These are phyloP conservation scores for Cephaloascus albidus DNA, from an alignment of 805 yeast genomes.

Conservation along the genomic window DNA sequence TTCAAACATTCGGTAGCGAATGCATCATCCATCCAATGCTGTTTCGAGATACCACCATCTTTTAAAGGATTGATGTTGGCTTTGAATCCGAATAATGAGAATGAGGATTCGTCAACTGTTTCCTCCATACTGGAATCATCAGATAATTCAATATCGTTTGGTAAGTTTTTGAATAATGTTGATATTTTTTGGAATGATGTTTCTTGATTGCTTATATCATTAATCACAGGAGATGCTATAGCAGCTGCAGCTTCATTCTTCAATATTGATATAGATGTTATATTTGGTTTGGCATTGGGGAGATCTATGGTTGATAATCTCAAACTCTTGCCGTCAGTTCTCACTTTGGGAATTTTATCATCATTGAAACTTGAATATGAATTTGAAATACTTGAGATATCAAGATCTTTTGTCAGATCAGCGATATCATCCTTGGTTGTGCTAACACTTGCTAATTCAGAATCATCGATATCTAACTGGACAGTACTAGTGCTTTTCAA, in stretches of 20 bases:
- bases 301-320: background rate
- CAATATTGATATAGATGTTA: background rate
- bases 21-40: constrained; percentile 95
- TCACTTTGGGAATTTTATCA: background rate
- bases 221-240: background rate
- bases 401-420: background rate
- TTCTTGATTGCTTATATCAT: background rate
- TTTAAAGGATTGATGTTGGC: constrained; percentile 24
- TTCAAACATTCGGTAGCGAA: constrained; percentile 82
- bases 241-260: background rate
- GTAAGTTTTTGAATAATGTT: constrained; percentile 32
- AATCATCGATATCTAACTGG: background rate
- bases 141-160: constrained; percentile 34
- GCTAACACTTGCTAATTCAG: background rate
- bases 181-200: constrained; percentile 11
- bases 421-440: background rate
- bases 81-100: background rate
- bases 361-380: background rate
- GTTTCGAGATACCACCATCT: constrained; percentile 51
- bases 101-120: background rate
- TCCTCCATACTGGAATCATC: constrained; percentile 35
- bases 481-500: background rate
- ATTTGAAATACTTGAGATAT: background rate
- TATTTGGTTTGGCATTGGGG: background rate
- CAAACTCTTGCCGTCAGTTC: background rate